Percentiles rank a stretch among this genome's conserved stretches.
Evolutionary conservation across 768 basidiomycete genomes (phyloP).

Genomic region (Mycena vulgaris): DNA sequence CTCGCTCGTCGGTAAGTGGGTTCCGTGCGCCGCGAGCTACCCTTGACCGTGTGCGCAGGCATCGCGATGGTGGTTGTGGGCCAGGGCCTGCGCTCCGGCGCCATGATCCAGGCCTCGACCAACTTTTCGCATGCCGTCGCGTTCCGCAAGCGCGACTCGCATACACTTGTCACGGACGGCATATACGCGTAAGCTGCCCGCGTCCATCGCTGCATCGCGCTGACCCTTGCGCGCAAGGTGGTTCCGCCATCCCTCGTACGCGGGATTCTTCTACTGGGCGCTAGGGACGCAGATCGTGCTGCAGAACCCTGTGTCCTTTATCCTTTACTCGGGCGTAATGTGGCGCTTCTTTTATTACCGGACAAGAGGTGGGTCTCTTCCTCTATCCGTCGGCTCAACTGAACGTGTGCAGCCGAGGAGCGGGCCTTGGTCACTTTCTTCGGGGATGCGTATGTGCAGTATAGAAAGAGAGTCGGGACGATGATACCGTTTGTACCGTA

Average conservation of each 20-base stretch:
- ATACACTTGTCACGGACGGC: conserved; percentile 89
- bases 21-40: not conserved
- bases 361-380: conserved; percentile 69
- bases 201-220: not conserved
- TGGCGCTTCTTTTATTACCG: conserved; percentile 92
- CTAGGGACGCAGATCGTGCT: conserved; percentile 93
- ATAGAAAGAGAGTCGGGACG: conserved; percentile 85
- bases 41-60: conserved; percentile 60
- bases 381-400: conserved; percentile 16
- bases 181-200: conserved; percentile 74
- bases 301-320: conserved; percentile 85
- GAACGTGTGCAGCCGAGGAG: conserved; percentile 79
- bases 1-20: conserved; percentile 65
- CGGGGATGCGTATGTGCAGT: conserved; percentile 87
- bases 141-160: conserved; percentile 77
- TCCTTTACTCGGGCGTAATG: conserved; percentile 76
- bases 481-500: conserved; percentile 89
- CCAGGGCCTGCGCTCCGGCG: conserved; percentile 85
- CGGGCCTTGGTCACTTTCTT: conserved; percentile 82
- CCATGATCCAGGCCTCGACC: conserved; percentile 97
- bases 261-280: conserved; percentile 99
- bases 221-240: conserved; percentile 49
- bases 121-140: conserved; percentile 96
- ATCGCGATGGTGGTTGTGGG: conserved; percentile 75
- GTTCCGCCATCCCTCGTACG: conserved; percentile 96